A percentile compares a stretch with the other conserved stretches of the same genome.
Conservation (phyloP, 352 stramenopile species). For the Phytophthora fragariaefolia region DNA sequence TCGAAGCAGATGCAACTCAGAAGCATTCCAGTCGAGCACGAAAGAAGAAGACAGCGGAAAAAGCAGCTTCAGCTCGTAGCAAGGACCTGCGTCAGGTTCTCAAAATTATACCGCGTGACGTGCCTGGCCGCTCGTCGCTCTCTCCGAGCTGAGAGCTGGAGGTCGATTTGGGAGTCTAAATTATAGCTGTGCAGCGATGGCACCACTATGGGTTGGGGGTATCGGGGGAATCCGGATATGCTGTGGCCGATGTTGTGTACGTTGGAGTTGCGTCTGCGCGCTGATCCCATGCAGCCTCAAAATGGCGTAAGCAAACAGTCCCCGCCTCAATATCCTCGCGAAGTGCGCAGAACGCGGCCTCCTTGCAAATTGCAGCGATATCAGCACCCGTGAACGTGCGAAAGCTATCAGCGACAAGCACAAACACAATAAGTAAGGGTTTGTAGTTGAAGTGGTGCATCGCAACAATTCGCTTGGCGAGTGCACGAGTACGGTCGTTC, state of each 20-base stretch:
- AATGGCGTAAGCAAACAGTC: conserved; percentile 47
- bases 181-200: background rate
- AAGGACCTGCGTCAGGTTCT: conserved; percentile 42
- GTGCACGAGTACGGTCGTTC: conserved; percentile 2
- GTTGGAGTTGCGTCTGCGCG: conserved; percentile 26
- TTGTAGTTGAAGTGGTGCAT: background rate
- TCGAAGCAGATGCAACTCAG: background rate
- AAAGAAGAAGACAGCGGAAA: conserved; percentile 26
- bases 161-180: background rate
- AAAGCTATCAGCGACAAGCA: conserved; percentile 28
- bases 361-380: conserved; percentile 75
- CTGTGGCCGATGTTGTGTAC: conserved; percentile 19
- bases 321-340: conserved; percentile 60
- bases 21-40: conserved; percentile 11
- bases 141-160: conserved; percentile 23
- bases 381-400: conserved; percentile 67
- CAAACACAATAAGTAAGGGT: background rate
- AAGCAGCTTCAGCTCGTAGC: conserved; percentile 28
- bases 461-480: no score
- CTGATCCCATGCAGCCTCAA: conserved; percentile 57
- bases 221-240: conserved; percentile 3
- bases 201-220: conserved; percentile 12
- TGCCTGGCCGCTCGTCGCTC: conserved; percentile 23
- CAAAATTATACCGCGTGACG: conserved; percentile 35
- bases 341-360: conserved; percentile 80